phyloP scores from a whole-genome alignment of 768 basidiomycete species.

The Cantharellus cinnabarinus region DNA sequence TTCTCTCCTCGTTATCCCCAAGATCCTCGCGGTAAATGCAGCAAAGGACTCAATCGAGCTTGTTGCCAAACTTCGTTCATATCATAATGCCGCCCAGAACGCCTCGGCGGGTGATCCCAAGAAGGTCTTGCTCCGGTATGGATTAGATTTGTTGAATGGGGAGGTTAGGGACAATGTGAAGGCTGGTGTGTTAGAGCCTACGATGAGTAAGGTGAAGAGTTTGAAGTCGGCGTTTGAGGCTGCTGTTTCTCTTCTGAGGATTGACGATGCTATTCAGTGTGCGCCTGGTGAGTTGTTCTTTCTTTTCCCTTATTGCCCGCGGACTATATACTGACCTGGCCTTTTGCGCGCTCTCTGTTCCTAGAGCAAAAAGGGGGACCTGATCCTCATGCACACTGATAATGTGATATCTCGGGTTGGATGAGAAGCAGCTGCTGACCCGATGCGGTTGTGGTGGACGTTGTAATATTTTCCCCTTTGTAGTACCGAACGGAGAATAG shows the following conservation, averaged over 20 bases:
- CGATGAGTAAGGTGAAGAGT: conserved; percentile 90
- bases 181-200: conserved; percentile 89
- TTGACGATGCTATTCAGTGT: conserved; percentile 91
- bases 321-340: background rate
- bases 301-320: background rate
- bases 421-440: too few species aligned
- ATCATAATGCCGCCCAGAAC: conserved; percentile 91
- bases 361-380: conserved; percentile 51
- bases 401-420: too few species aligned
- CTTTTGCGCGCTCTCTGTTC: conserved; percentile 5
- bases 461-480: too few species aligned
- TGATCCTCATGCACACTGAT: conserved; percentile 58
- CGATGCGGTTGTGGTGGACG: too few species aligned
- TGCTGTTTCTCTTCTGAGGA: conserved; percentile 80
- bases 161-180: conserved; percentile 87
- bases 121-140: conserved; percentile 76
- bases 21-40: conserved; percentile 91
- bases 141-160: conserved; percentile 84
- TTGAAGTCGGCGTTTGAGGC: conserved; percentile 95
- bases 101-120: conserved; percentile 81
- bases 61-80: conserved; percentile 88
- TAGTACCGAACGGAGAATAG: too few species aligned
- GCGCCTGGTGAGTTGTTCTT: conserved; percentile 42
- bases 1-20: conserved; percentile 85
- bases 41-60: conserved; percentile 97